Evolutionary conservation across 257 asterid genomes (phyloP).

Genomic region (Petunia secreta): DNA sequence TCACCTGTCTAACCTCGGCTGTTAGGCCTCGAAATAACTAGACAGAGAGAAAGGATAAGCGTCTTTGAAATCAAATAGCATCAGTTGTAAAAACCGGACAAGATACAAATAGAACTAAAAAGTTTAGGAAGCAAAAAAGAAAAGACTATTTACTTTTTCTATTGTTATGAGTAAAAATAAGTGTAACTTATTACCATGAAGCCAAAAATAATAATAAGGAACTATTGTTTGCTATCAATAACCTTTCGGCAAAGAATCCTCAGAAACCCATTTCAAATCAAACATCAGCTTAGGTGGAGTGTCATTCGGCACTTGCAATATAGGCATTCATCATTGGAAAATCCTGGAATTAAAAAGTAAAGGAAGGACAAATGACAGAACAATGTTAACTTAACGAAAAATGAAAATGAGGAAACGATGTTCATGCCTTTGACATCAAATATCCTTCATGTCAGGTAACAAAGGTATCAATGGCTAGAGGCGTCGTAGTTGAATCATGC

Average conservation of each 20-base stretch:
- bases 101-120: background rate
- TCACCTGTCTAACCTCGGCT: too few relatives aligned
- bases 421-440: background rate
- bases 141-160: background rate
- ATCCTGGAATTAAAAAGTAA: background rate
- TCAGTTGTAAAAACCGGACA: background rate
- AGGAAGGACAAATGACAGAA: background rate
- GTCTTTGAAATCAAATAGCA: background rate
- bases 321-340: slow-evolving; percentile 27
- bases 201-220: background rate
- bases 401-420: background rate
- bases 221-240: too few relatives aligned
- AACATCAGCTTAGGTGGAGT: slow-evolving; percentile 21
- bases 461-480: background rate
- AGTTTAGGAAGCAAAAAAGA: background rate
- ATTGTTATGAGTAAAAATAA: background rate
- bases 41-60: background rate
- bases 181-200: background rate
- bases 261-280: slow-evolving; percentile 35
- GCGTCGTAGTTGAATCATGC: background rate
- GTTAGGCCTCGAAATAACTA: background rate
- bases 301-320: slow-evolving; percentile 37
- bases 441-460: background rate
- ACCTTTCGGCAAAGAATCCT: slow-evolving; percentile 10
- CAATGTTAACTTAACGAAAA: background rate